Evolutionary conservation across 139 green algal species (phyloP), one percentile per base, ranked within the genome.

Genomic region (Mesotaenium endlicherianum): DNA sequence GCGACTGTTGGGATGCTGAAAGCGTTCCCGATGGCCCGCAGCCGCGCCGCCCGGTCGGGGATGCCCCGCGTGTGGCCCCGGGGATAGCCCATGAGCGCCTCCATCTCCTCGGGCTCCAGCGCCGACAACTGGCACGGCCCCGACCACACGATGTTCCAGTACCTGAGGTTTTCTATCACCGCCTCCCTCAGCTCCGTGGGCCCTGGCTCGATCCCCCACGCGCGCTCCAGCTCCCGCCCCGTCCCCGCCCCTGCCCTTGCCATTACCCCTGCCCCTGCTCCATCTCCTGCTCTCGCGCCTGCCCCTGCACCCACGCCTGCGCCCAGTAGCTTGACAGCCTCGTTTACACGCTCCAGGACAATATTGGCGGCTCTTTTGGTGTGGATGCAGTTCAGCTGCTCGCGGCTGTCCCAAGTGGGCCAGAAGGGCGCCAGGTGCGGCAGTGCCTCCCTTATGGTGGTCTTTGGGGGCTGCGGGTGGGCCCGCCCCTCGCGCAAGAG

Each of bases 1-100:
- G 20, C 45, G 43, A 82, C 75, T 20, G 75, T 80, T n/a, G 50
- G 75, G 31, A 82, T 5, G 26, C 74, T n/a, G 26, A 82, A 82
- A 76, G n/a, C 8, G 57, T 82, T 82, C 49, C 75, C 75, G 36
- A 82, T 34, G 8, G 40, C 38, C 57, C 36, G 3, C 3, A 31
- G 5, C 45, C 75, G 3, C 26, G 72, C 57, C 34, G 26, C 36
- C 41, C 31, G 31, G 26, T 4, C 4, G 49, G 4, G 26, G 3
- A 77, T 77, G 31, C 20, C 3, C 49, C 53, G 3, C 16, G 75
- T 82, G 6, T 82, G 49, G 3, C 50, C 53, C 5, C 36, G 4
- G 20, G 75, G 75, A 72, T 30, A 82, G 41, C 75, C 75, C 3
- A 82, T 3, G 8, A 82, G 26, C 26, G 30, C 8, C 31, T 82